These are phyloP conservation scores for Thelonectria blattea DNA, from an alignment of 2,329 filamentous ascomycete genomes.

Conservation along the genomic window DNA sequence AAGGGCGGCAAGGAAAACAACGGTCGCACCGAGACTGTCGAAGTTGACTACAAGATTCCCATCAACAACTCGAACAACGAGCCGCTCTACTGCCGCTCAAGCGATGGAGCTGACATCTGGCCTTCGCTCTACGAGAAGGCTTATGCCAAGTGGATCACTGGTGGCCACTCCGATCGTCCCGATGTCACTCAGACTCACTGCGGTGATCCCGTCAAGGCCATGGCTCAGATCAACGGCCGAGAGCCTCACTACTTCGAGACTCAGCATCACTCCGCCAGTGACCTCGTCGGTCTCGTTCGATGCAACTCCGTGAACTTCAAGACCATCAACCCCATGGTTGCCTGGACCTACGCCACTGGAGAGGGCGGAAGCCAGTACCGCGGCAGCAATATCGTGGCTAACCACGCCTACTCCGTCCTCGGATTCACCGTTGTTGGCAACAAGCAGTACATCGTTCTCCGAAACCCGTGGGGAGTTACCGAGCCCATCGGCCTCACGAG, in stretches of 20 bases:
- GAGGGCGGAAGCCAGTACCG: constrained; percentile 39
- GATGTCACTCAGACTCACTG: constrained; percentile 49
- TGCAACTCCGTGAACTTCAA: constrained; percentile 49
- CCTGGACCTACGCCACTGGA: constrained; percentile 48
- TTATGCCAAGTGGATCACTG: constrained; percentile 52
- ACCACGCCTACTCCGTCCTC: constrained; percentile 53
- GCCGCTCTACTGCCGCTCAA: constrained; percentile 50
- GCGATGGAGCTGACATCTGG: constrained; percentile 51
- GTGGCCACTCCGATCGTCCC: constrained; percentile 41
- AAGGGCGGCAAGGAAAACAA: constrained; percentile 51
- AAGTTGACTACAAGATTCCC: constrained; percentile 51
- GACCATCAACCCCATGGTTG: constrained; percentile 51
- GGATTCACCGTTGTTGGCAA: constrained; percentile 45
- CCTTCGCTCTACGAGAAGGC: constrained; percentile 55
- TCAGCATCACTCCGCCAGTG: constrained; percentile 40
- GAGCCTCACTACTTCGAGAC: constrained; percentile 46
- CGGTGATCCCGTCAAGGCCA: constrained; percentile 53
- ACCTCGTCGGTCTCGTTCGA: constrained; percentile 49
- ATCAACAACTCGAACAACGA: constrained; percentile 52
- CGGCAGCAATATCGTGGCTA: constrained; percentile 51
- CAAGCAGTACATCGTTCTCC: constrained; percentile 49
- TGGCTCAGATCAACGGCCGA: constrained; percentile 51
- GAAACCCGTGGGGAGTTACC: constrained; percentile 53
- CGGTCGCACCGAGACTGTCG: constrained; percentile 44
- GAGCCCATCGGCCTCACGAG: constrained; percentile 49